Evolutionary conservation across 495 filamentous ascomycete genomes (phyloP), one percentile per base, ranked within the genome.

Genomic region (Trichoderma asperelloides): DNA sequence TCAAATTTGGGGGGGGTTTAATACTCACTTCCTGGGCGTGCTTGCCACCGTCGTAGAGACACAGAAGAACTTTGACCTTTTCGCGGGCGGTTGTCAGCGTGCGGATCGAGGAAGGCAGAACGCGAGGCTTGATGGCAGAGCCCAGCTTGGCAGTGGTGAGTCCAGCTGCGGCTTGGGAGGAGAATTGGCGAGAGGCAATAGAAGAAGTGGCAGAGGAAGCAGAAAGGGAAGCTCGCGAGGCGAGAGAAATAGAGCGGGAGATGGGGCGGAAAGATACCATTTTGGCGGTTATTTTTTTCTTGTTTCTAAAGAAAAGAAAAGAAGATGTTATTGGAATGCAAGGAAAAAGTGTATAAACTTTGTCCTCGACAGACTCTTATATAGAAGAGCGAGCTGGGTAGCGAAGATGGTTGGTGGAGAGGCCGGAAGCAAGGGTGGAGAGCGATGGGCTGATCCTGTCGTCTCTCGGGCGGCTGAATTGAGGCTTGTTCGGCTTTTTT

Each of bases 11-110:
- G 33, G 63, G 62, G 18, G 11, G 39, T 21, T 16, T 40, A 30
- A 57, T 62, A 71, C 79, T 74, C 71, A 85, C 82, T 72, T 86
- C 70, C 69, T 82, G 66, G 69, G 79, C 81, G 72, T 82, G 80
- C 71, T 78, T 71, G 70, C 79, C 77, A 64, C 84, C 84, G 69
- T 86, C 84, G 75, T 86, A 86, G 66, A 86, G 75, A 65, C 85
- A 80, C 67, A 78, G 69, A 65, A 86, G 79, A 69, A 86, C 83
- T 74, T 86, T 86, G 76, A 84, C 81, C 81, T 83, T 77, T 82
- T 81, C 77, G 75, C 77, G 80, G 71, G 55, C 55, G 55, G 55
- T 33, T 60, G 55, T 60, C 27, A 60, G 55, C 55, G 55, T 60
- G 23, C 55, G 55, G 23, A 60, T 15, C 23, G 55, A 28, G 4